Conservation (phyloP, 106 monocot species). For the Gastrodia elata region DNA sequence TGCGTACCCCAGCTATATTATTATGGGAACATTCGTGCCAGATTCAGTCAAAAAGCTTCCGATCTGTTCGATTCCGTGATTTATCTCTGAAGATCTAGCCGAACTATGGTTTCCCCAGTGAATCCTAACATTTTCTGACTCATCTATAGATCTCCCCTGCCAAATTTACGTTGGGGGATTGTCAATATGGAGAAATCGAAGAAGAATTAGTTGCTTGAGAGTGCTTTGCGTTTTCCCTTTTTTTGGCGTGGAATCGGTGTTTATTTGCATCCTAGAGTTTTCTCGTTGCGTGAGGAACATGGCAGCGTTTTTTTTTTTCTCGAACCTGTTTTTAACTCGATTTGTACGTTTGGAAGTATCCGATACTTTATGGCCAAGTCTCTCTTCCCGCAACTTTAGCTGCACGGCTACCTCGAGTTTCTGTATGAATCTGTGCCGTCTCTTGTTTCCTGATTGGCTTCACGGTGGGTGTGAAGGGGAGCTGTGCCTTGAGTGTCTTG, state of each 20-base stretch:
- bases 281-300: neutral
- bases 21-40: neutral
- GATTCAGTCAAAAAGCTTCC: neutral
- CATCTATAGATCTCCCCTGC: neutral
- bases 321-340: neutral
- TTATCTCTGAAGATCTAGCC: neutral
- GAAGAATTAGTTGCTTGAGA: neutral
- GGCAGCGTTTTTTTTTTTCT: neutral
- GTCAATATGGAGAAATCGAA: neutral
- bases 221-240: neutral
- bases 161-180: neutral
- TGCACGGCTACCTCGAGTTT: neutral
- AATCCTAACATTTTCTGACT: neutral
- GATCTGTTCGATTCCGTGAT: neutral
- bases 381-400: neutral
- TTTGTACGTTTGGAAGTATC: neutral
- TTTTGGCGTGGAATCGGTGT: neutral
- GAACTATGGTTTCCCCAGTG: neutral
- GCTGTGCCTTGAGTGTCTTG: neutral
- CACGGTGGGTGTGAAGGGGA: neutral
- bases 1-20: neutral
- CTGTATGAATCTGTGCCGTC: neutral
- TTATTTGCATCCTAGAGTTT: neutral
- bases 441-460: neutral
- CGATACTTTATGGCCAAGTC: neutral